Evolutionary conservation across 2,329 filamentous ascomycete species (phyloP).

Genomic region (Trichophyton rubrum): DNA sequence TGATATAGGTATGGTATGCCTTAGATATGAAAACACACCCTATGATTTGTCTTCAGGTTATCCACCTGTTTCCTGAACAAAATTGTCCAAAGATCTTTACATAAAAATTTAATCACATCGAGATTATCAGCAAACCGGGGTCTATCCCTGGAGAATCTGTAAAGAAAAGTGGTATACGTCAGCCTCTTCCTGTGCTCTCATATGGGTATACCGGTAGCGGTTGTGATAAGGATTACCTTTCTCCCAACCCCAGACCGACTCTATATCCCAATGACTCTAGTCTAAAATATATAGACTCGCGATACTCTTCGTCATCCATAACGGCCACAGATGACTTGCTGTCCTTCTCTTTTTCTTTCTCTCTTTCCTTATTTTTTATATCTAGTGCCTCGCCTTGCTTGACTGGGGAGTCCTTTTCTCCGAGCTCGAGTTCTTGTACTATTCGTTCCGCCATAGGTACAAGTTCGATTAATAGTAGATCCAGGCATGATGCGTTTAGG

Average conservation of each 20-base stretch:
- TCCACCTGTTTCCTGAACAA: constrained; percentile 96
- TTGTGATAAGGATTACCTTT: constrained; percentile 47
- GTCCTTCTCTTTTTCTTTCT: constrained; percentile 16
- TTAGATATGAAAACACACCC: constrained; percentile 40
- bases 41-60: constrained; percentile 95
- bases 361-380: not conserved
- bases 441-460: constrained; percentile 88
- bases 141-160: constrained; percentile 45
- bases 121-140: constrained; percentile 84
- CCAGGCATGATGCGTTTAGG: constrained; percentile 73
- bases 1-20: not conserved
- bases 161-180: not conserved
- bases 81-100: constrained; percentile 93
- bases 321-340: constrained; percentile 15
- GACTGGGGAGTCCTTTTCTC: not conserved
- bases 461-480: constrained; percentile 91
- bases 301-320: constrained; percentile 53
- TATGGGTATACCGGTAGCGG: too few relatives aligned
- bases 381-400: not conserved
- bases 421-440: constrained; percentile 49
- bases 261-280: constrained; percentile 78
- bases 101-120: constrained; percentile 95
- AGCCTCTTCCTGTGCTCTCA: not conserved
- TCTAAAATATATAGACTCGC: constrained; percentile 73
- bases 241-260: constrained; percentile 82